These are phyloP conservation scores for Zygotorulaspora danielsina DNA, from an alignment of 805 yeast species.

Conservation along the genomic window DNA sequence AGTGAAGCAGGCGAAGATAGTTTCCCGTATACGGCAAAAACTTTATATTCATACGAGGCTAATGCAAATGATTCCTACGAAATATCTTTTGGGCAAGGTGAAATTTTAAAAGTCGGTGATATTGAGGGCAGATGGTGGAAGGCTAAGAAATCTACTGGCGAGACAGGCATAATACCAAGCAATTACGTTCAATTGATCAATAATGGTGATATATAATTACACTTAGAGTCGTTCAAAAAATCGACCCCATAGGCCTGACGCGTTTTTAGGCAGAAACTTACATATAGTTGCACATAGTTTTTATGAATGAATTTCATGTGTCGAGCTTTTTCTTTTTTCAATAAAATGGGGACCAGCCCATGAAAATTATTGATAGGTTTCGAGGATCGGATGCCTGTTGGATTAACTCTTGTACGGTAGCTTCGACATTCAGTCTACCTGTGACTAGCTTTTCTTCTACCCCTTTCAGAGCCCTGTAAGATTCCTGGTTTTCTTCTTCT, in stretches of 20 bases:
- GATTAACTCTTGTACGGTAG: slow-evolving; percentile 75
- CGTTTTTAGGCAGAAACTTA: background rate
- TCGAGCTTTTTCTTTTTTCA: too few species aligned
- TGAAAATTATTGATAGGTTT: slow-evolving; percentile 69
- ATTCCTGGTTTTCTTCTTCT: slow-evolving; percentile 56
- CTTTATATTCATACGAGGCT: slow-evolving; percentile 81
- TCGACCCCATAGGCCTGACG: background rate
- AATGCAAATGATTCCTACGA: slow-evolving; percentile 92
- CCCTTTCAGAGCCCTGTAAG: slow-evolving; percentile 67
- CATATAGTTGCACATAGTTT: too few species aligned
- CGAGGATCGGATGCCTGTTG: slow-evolving; percentile 65
- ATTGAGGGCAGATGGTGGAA: slow-evolving; percentile 99
- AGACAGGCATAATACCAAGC: slow-evolving; percentile 93
- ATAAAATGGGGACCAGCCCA: slow-evolving; percentile 83
- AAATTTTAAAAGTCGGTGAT: slow-evolving; percentile 85
- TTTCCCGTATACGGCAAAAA: slow-evolving; percentile 82
- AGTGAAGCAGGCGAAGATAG: slow-evolving; percentile 36
- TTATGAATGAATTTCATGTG: slow-evolving; percentile 1
- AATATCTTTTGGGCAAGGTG: slow-evolving; percentile 85
- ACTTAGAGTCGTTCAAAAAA: background rate
- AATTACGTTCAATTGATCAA: slow-evolving; percentile 79
- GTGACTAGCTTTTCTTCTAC: slow-evolving; percentile 68
- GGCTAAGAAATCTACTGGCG: slow-evolving; percentile 83
- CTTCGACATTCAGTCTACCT: slow-evolving; percentile 71
- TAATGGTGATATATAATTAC: slow-evolving; percentile 16